A percentile compares a stretch with the other conserved stretches of the same genome.
Evolutionary conservation across 495 filamentous ascomycete species (phyloP).

Genomic region (Neurospora sp.): DNA sequence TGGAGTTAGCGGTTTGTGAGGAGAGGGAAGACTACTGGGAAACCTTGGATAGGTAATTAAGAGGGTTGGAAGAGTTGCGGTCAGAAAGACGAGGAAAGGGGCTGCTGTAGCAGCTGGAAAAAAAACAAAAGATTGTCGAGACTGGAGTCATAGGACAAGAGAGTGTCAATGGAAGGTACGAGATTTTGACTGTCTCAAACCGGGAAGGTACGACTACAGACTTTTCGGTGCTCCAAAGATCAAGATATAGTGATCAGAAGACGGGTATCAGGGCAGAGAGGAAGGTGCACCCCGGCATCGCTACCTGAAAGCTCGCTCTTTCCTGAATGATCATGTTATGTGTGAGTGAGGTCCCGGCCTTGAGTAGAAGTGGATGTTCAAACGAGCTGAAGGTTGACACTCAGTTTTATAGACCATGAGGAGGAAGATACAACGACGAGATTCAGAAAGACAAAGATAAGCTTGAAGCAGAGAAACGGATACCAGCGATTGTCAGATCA

Average conservation of each 20-base stretch:
- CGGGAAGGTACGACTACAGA: not conserved
- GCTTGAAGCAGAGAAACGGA: not conserved
- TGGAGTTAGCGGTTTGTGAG: constrained; percentile 56
- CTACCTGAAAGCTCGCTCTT: not conserved
- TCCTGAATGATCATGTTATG: not conserved
- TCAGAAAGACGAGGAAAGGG: not conserved
- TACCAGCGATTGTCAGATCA: not conserved
- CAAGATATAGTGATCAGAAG: not conserved
- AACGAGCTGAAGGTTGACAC: not conserved
- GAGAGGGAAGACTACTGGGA: not conserved
- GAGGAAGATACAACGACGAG: not conserved
- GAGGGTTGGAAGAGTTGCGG: not conserved
- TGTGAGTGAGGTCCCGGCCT: not conserved
- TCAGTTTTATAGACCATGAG: not conserved
- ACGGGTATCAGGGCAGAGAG: not conserved
- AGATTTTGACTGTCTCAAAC: not conserved
- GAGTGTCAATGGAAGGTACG: not conserved
- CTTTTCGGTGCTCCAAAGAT: not conserved
- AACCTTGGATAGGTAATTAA: not conserved
- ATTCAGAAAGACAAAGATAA: not conserved
- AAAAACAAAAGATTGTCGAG: too few relatives aligned
- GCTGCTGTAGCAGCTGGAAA: too few relatives aligned
- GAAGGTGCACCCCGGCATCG: not conserved
- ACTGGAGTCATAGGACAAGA: too few relatives aligned
- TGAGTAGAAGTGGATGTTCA: not conserved